Percentiles rank a stretch among this genome's conserved stretches.
phyloP scores from a whole-genome alignment of 257 asterid species.

The Solanum raphanifolium region DNA sequence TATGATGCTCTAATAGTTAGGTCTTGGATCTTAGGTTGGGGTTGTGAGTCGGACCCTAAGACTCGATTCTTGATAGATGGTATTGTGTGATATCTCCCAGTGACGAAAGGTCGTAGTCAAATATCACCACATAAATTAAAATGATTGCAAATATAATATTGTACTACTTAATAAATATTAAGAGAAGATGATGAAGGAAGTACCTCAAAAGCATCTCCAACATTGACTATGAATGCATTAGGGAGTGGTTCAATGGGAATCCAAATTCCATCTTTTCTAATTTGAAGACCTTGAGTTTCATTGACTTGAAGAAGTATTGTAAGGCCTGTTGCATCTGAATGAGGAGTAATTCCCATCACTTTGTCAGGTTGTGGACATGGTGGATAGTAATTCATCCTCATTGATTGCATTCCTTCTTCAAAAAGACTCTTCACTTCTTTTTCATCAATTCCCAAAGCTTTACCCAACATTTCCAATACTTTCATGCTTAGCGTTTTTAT shows the following conservation, averaged over 20 bases:
- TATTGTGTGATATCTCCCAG: no score
- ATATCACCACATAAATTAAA: background rate
- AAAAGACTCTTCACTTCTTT: background rate
- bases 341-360: background rate
- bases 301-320: background rate
- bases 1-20: no score
- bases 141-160: no score
- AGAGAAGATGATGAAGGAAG: background rate
- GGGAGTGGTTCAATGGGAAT: no score
- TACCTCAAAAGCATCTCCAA: background rate
- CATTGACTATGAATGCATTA: no score
- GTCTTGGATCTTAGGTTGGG: no score
- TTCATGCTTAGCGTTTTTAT: background rate
- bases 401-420: background rate
- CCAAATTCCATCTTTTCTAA: no score
- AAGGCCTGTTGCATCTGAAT: background rate
- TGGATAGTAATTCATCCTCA: background rate
- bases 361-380: background rate
- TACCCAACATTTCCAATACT: background rate
- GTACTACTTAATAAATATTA: background rate
- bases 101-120: background rate
- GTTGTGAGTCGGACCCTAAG: no score
- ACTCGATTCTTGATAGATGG: no score
- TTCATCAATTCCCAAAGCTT: background rate
- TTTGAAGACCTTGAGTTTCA: background rate